Conservation (phyloP, 163 green algal genomes). For the Trebouxiophyceae sp. region DNA sequence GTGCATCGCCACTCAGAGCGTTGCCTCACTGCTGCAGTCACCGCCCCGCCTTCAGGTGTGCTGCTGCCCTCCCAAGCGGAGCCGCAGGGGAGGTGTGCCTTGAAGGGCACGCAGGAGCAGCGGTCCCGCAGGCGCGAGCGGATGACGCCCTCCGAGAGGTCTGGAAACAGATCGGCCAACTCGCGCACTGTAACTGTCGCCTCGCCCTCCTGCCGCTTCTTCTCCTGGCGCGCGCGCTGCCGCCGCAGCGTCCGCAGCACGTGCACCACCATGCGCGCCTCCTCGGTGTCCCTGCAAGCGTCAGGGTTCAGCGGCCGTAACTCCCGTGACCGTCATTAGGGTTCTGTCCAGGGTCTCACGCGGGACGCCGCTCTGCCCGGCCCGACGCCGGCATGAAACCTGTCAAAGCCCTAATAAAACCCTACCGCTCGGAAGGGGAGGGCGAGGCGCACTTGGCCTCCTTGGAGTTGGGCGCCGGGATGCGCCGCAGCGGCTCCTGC, state of each 20-base stretch:
- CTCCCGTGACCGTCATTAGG: too few relatives aligned
- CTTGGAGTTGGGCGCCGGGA: conserved; percentile 42
- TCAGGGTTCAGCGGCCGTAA: conserved; percentile 1
- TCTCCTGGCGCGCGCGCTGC: conserved; percentile 2
- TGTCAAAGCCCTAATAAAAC: too few relatives aligned
- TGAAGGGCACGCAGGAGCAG: conserved; percentile 7
- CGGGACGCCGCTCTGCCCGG: too few relatives aligned
- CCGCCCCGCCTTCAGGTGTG: too few relatives aligned
- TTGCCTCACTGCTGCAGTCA: too few relatives aligned
- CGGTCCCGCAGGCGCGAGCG: conserved; percentile 7
- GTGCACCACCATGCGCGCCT: conserved; percentile 9
- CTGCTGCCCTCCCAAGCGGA: too few relatives aligned
- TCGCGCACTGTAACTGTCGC: conserved; percentile 10
- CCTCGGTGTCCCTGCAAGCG: conserved; percentile 22
- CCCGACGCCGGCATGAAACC: too few relatives aligned
- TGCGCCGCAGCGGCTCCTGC: conserved; percentile 60
- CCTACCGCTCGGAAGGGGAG: too few relatives aligned
- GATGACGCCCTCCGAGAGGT: conserved; percentile 8
- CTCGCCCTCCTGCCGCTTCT: background rate
- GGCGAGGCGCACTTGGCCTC: too few relatives aligned
- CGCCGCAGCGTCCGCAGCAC: conserved; percentile 16
- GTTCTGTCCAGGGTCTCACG: too few relatives aligned
- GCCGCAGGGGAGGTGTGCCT: background rate
- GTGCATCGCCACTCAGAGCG: too few relatives aligned
- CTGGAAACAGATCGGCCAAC: conserved; percentile 11